Percentiles rank a stretch among this genome's conserved stretches.
phyloP scores from a whole-genome alignment of 73 alveolate genomes.

The Durusdinium trenchii region DNA sequence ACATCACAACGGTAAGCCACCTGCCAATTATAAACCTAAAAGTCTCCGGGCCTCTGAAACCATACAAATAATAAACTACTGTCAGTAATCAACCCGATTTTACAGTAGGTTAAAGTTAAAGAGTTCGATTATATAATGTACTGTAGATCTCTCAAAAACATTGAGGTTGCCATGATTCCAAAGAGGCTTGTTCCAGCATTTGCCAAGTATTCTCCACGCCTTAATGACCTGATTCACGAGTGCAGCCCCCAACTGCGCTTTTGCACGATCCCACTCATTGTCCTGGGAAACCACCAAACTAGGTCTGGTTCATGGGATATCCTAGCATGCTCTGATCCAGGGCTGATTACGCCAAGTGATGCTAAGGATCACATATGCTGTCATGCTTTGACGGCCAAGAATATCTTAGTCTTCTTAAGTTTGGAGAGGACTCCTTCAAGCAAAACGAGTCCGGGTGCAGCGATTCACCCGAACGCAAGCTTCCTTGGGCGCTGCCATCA shows the following conservation, averaged over 20 bases:
- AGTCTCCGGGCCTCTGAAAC: too few species aligned
- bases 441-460: not conserved
- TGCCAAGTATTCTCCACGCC: too few species aligned
- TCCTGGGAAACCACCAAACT: slow-evolving; percentile 38
- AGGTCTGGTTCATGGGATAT: too few species aligned
- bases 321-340: too few species aligned
- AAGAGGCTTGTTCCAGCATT: too few species aligned
- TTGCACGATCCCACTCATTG: slow-evolving; percentile 86
- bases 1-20: not conserved
- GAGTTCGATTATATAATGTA: too few species aligned
- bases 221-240: slow-evolving; percentile 88
- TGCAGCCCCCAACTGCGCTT: slow-evolving; percentile 94
- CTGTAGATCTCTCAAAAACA: too few species aligned
- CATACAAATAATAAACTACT: too few species aligned
- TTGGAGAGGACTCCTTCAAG: not conserved
- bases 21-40: too few species aligned
- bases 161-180: too few species aligned
- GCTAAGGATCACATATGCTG: not conserved
- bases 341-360: not conserved
- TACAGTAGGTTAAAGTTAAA: too few species aligned
- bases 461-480: not conserved
- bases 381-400: not conserved
- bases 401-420: not conserved
- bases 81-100: too few species aligned
- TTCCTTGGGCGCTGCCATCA: slow-evolving; percentile 92